Percentiles rank a stretch among this genome's conserved stretches.
These are phyloP conservation scores for Gossypium trilobum DNA, from an alignment of 441 rosid species.

Conservation along the genomic window DNA sequence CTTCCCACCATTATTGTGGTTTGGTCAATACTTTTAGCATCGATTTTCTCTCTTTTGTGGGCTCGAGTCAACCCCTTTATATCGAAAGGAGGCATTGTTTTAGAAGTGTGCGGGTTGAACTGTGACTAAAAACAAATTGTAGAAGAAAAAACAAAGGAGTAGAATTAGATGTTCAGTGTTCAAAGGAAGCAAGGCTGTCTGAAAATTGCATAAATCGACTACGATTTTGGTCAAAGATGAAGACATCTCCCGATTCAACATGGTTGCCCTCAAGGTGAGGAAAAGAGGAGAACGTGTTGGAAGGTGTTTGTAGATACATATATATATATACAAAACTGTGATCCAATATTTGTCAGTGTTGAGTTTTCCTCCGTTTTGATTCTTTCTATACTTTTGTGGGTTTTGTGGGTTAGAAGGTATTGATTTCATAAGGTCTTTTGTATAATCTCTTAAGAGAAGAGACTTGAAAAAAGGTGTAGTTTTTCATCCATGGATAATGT, in stretches of 20 bases:
- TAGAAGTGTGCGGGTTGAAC: slow-evolving; percentile 75
- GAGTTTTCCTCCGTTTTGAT: slow-evolving; percentile 17
- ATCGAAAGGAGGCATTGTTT: slow-evolving; percentile 48
- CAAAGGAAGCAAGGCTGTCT: slow-evolving; percentile 2
- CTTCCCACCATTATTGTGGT: slow-evolving; percentile 79
- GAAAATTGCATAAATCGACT: background rate
- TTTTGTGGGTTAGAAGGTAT: slow-evolving; percentile 14
- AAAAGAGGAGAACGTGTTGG: slow-evolving; percentile 4
- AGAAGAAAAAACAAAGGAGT: background rate
- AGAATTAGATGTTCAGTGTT: slow-evolving; percentile 14
- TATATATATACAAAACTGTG: slow-evolving; percentile 3
- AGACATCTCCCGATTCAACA: background rate
- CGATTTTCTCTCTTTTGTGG: slow-evolving; percentile 79
- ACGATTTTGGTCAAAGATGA: slow-evolving; percentile 1
- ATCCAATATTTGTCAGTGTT: slow-evolving; percentile 3
- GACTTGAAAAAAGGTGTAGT: background rate
- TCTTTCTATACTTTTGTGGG: slow-evolving; percentile 19
- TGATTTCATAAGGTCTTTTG: slow-evolving; percentile 14
- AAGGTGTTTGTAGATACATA: slow-evolving; percentile 27
- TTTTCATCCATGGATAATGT: background rate
- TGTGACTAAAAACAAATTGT: slow-evolving; percentile 35
- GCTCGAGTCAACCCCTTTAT: slow-evolving; percentile 77
- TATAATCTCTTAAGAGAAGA: background rate
- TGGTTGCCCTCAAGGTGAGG: slow-evolving; percentile 10
- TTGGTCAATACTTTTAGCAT: slow-evolving; percentile 85